Evolutionary conservation across 2,329 filamentous ascomycete genomes (phyloP).

Genomic region (Amphichorda felina): DNA sequence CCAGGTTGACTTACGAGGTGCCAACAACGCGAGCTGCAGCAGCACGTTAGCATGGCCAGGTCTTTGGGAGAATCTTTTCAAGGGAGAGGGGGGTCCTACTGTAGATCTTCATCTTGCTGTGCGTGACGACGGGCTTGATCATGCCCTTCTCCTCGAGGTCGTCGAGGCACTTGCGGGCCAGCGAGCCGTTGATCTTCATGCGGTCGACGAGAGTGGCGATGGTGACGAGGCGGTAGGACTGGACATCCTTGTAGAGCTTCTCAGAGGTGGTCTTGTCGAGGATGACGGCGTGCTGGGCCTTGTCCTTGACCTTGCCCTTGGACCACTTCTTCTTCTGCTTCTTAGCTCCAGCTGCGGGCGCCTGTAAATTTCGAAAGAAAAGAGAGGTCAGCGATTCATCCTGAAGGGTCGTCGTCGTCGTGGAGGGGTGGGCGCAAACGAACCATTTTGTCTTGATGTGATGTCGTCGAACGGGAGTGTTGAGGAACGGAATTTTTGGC

Average conservation of each 20-base stretch:
- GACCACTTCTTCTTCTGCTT: constrained; percentile 43
- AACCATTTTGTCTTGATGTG: constrained; percentile 33
- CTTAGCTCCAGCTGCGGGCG: constrained; percentile 34
- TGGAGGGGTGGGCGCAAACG: constrained; percentile 8
- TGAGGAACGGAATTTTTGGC: constrained; percentile 18
- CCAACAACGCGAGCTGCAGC: constrained; percentile 50
- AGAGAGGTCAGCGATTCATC: not conserved
- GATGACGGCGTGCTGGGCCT: constrained; percentile 98
- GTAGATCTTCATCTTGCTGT: constrained; percentile 99
- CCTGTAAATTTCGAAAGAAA: constrained; percentile 14
- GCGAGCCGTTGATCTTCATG: constrained; percentile 99
- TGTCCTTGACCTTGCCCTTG: constrained; percentile 87
- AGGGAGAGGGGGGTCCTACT: constrained; percentile 36
- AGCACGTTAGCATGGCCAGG: constrained; percentile 20
- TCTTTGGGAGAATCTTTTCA: not conserved
- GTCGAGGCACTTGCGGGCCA: constrained; percentile 78
- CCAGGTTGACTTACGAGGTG: constrained; percentile 28
- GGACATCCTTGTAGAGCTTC: constrained; percentile 99
- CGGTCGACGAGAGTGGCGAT: constrained; percentile 97
- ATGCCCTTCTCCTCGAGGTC: constrained; percentile 96
- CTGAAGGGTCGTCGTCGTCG: constrained; percentile 4
- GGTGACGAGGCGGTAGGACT: constrained; percentile 99
- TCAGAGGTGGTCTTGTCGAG: constrained; percentile 97
- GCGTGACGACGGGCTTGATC: constrained; percentile 94
- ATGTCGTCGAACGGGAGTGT: constrained; percentile 23